These are phyloP conservation scores for Scalesia atractyloides DNA, from an alignment of 129 eudicot genomes.

Conservation along the genomic window DNA sequence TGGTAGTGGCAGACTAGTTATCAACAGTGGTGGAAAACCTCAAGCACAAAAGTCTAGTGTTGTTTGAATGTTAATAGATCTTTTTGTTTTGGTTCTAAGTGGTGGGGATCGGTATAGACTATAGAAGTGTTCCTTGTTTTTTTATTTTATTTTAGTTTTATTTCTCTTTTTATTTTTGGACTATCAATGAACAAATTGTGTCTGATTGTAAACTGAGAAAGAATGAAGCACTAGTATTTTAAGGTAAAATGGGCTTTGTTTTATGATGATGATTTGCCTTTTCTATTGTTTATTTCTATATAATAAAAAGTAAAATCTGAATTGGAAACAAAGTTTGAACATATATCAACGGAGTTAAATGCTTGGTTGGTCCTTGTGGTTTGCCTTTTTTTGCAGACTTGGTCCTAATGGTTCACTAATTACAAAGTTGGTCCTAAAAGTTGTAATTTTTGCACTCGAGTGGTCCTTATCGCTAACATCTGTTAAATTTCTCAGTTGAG, in stretches of 20 bases:
- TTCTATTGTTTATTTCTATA: not conserved
- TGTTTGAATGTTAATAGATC: slow-evolving; percentile 47
- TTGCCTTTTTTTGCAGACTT: too few relatives aligned
- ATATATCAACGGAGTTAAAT: not conserved
- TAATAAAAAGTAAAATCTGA: not conserved
- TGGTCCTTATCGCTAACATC: too few relatives aligned
- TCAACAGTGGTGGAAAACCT: slow-evolving; percentile 38
- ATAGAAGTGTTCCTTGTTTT: slow-evolving; percentile 25
- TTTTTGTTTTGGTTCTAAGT: slow-evolving; percentile 12
- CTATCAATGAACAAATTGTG: slow-evolving; percentile 17
- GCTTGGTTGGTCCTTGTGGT: too few relatives aligned
- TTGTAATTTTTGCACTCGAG: too few relatives aligned
- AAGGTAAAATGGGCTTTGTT: not conserved
- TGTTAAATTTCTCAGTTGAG: too few relatives aligned
- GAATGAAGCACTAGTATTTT: slow-evolving; percentile 13
- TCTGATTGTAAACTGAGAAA: slow-evolving; percentile 22
- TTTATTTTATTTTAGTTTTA: slow-evolving; percentile 20
- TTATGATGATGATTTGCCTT: not conserved
- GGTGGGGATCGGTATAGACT: slow-evolving; percentile 36
- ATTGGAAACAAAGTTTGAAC: not conserved
- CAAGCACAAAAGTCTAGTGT: slow-evolving; percentile 37
- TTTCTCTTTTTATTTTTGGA: slow-evolving; percentile 31
- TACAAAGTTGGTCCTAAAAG: too few relatives aligned
- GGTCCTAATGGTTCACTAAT: too few relatives aligned
- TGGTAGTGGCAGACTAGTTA: slow-evolving; percentile 33